phyloP scores from a whole-genome alignment of 768 basidiomycete genomes.

The Amyloporia xantha region DNA sequence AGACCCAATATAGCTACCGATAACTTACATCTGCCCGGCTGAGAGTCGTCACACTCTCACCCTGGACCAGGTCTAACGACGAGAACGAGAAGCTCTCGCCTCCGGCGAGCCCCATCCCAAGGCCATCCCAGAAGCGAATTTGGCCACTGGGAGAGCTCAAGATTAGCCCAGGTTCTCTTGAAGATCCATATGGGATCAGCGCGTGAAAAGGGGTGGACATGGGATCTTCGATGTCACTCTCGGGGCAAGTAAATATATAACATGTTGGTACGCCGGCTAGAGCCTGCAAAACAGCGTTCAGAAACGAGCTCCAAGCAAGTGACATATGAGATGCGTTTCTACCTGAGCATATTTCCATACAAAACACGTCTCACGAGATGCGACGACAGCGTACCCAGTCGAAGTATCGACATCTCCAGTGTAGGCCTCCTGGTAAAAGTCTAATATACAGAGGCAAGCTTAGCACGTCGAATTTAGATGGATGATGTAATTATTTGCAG shows the following conservation, averaged over 20 bases:
- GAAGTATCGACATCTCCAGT: slow-evolving; percentile 63
- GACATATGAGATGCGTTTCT: slow-evolving; percentile 8
- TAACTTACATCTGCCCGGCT: slow-evolving; percentile 54
- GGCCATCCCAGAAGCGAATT: slow-evolving; percentile 83
- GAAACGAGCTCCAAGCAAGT: not conserved
- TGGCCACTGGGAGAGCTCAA: slow-evolving; percentile 65
- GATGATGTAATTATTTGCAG: slow-evolving; percentile 20
- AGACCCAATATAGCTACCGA: not conserved
- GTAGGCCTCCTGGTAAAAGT: slow-evolving; percentile 62
- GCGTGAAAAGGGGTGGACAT: slow-evolving; percentile 43
- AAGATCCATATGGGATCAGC: slow-evolving; percentile 57
- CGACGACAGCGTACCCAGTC: slow-evolving; percentile 71
- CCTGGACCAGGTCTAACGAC: slow-evolving; percentile 40
- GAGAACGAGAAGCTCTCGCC: slow-evolving; percentile 58
- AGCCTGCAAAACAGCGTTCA: slow-evolving; percentile 28
- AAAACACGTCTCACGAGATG: slow-evolving; percentile 68
- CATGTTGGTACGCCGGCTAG: slow-evolving; percentile 72
- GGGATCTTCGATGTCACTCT: slow-evolving; percentile 37
- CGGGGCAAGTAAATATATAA: slow-evolving; percentile 75
- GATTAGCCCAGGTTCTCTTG: slow-evolving; percentile 84
- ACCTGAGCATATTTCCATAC: slow-evolving; percentile 80
- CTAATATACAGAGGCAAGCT: slow-evolving; percentile 29
- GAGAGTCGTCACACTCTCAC: slow-evolving; percentile 62
- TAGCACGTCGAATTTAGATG: not conserved
- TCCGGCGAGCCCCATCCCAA: slow-evolving; percentile 77